Evolutionary conservation across 2,329 filamentous ascomycete genomes (phyloP).

Genomic region (Nemania bipapillata): DNA sequence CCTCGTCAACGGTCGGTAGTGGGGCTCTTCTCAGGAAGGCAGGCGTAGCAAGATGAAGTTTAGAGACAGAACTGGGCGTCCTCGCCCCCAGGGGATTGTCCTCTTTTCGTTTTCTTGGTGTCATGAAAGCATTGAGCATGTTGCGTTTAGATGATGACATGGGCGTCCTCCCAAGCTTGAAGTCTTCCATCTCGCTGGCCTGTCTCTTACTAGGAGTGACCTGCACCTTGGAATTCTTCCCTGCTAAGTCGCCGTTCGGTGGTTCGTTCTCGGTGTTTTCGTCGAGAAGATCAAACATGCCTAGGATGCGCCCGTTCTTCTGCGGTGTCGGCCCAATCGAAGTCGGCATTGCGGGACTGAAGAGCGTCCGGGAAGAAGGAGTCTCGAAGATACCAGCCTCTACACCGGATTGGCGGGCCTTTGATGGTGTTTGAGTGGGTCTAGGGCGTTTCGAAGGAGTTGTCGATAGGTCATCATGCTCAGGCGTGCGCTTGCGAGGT

Average conservation of each 20-base stretch:
- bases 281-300: conserved; percentile 77
- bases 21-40: conserved; percentile 71
- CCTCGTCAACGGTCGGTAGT: conserved; percentile 67
- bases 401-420: conserved; percentile 46
- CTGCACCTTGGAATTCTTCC: conserved; percentile 48
- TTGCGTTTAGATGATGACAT: conserved; percentile 69
- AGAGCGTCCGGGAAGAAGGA: conserved; percentile 68
- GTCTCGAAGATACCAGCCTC: conserved; percentile 61
- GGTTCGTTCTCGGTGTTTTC: conserved; percentile 63
- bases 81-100: conserved; percentile 53
- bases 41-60: conserved; percentile 73
- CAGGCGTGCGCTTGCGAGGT: conserved; percentile 57
- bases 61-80: conserved; percentile 64
- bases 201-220: conserved; percentile 61
- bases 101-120: conserved; percentile 67
- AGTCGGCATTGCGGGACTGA: conserved; percentile 68
- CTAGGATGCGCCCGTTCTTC: conserved; percentile 78
- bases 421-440: conserved; percentile 61
- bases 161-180: conserved; percentile 61
- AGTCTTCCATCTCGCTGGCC: conserved; percentile 46
- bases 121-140: conserved; percentile 71
- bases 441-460: conserved; percentile 66
- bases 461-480: conserved; percentile 50
- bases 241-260: conserved; percentile 58
- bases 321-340: conserved; percentile 82